Evolutionary conservation across 2,329 filamentous ascomycete genomes (phyloP).

Genomic region (Trichoderma brevicompactum): DNA sequence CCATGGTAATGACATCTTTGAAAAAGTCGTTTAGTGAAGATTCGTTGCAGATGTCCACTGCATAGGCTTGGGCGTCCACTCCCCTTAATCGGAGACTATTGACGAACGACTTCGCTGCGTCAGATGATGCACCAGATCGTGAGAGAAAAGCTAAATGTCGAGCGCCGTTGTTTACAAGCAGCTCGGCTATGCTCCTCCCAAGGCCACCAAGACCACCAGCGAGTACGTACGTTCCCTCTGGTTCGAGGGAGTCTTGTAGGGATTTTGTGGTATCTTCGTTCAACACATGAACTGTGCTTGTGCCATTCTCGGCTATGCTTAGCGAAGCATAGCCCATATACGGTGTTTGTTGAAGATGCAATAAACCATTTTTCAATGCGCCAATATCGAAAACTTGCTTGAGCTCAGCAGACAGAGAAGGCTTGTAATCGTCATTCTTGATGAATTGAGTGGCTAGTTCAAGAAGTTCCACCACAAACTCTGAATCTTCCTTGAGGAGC

Average conservation of each 20-base stretch:
- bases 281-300: constrained; percentile 34
- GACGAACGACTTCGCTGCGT: constrained; percentile 41
- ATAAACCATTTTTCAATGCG: constrained; percentile 37
- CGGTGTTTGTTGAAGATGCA: constrained; percentile 36
- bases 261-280: constrained; percentile 33
- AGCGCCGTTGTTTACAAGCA: constrained; percentile 57
- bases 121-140: constrained; percentile 48
- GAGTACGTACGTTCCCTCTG: constrained; percentile 56
- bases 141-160: constrained; percentile 58
- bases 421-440: neutral
- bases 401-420: neutral
- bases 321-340: constrained; percentile 36
- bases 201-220: constrained; percentile 62
- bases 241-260: constrained; percentile 41
- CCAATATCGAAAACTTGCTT: constrained; percentile 33
- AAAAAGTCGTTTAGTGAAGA: constrained; percentile 37
- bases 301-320: constrained; percentile 20
- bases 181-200: constrained; percentile 56
- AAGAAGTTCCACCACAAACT: constrained; percentile 40
- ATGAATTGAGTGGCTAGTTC: constrained; percentile 30
- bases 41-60: constrained; percentile 51
- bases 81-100: constrained; percentile 39
- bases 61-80: constrained; percentile 42
- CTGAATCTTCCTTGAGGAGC: constrained; percentile 41
- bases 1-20: constrained; percentile 30